Evolutionary conservation across 2,329 filamentous ascomycete genomes (phyloP).

Genomic region (Beauveria pseudobassiana): DNA sequence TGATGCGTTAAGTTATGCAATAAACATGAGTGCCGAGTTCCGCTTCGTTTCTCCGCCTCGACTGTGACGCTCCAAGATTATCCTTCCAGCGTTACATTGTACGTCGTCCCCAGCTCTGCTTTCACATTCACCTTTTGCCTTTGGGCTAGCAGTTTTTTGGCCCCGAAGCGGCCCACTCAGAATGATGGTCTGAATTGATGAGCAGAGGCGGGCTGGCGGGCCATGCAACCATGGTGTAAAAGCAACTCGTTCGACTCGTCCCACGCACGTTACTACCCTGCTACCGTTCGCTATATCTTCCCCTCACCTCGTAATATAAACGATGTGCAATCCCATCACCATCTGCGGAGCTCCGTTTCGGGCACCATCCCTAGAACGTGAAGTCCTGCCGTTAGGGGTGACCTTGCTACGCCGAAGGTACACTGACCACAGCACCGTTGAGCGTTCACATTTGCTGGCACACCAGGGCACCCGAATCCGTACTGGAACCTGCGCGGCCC

Average conservation of each 20-base stretch:
- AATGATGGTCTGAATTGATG: background rate
- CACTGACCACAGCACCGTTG: background rate
- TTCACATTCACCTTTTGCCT: background rate
- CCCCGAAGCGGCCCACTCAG: background rate
- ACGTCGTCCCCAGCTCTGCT: background rate
- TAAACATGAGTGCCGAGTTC: constrained; percentile 1
- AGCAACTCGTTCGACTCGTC: too few relatives aligned
- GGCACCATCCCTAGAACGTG: constrained; percentile 2
- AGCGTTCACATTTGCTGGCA: background rate
- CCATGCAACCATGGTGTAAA: too few relatives aligned
- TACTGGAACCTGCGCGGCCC: background rate
- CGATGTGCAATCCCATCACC: background rate
- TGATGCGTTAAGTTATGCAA: background rate
- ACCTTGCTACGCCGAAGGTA: background rate
- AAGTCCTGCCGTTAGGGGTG: background rate
- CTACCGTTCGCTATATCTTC: background rate
- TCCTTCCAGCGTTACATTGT: constrained; percentile 2
- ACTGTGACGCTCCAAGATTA: background rate
- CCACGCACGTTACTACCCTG: background rate
- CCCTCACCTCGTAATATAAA: background rate
- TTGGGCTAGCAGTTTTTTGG: background rate
- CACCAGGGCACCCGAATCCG: background rate
- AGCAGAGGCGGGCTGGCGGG: background rate
- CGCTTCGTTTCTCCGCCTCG: background rate
- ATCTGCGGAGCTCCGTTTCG: constrained; percentile 7